Evolutionary conservation across 2,329 filamentous ascomycete genomes (phyloP), one percentile per base, ranked within the genome.

Genomic region (Aspergillus aculeatus): DNA sequence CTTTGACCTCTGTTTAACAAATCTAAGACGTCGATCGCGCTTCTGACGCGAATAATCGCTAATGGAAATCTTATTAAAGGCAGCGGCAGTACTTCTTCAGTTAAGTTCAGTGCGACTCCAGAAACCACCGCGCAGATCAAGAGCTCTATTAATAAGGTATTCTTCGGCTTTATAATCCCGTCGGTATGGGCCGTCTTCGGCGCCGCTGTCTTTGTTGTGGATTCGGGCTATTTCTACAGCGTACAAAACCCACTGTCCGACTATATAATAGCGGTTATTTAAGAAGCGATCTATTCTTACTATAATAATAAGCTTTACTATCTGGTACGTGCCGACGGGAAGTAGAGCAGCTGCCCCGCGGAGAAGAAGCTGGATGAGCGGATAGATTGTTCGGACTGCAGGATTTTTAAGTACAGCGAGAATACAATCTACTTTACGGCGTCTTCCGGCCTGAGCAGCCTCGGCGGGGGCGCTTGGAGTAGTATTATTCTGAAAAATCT

Each of bases 121-220:
- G 11, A 53, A 9, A 41, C 21, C 14, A 53, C 29, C 32, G 0
- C 51, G n/a, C 35, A 44, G 31, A 53, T 26, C 4, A 35, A 53
- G 51, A 19, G 23, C 9, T 44, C 31, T 35, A 53, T 53, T 35
- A 26, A 5, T 23, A 53, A 31, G 51, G 51, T 35, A 14, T 44
- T 53, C 51, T 53, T 53, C 16, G 51, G 51, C 35, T 53, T 53
- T 16, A 35, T 35, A n/a, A 53, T 53, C 14, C 51, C 51, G 16
- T 44, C 35, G 1, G 23, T 53, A 2, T 53, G 51, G 51, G 16
- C 21, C 9, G 51, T 53, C 32, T 53, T 35, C 21, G 51, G 51
- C 1, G 9, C 51, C 51, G 32, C 35, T 9, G 35, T 35, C 51
- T 53, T 53, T 14, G 51, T 53, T 23, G 7, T 53, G 2, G 35